Conservation (phyloP, 352 stramenopile genomes). For the Globisporangium paroecandrum region DNA sequence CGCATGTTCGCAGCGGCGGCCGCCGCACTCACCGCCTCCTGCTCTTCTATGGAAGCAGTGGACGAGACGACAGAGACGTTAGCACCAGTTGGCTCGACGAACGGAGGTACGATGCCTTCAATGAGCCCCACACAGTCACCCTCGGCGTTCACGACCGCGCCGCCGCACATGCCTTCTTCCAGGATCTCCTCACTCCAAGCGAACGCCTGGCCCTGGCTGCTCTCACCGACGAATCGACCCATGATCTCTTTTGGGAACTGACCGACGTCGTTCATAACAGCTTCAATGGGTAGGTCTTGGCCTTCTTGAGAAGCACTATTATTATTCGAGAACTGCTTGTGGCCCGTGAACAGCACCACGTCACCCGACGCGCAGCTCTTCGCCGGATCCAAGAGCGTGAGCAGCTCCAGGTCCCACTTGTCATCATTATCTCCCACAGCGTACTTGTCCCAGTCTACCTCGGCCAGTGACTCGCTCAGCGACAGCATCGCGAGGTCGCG, state of each 20-base stretch:
- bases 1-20: conserved; percentile 29
- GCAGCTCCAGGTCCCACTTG: conserved; percentile 33
- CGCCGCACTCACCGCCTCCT: conserved; percentile 26
- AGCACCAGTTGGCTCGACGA: conserved; percentile 13
- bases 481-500: conserved; percentile 62
- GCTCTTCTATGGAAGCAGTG: conserved; percentile 25
- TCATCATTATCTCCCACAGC: neutral
- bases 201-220: conserved; percentile 59
- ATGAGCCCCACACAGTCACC: conserved; percentile 63
- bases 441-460: conserved; percentile 22
- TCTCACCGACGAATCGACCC: conserved; percentile 62
- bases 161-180: conserved; percentile 81
- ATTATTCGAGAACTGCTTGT: conserved; percentile 29
- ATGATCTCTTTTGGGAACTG: conserved; percentile 47
- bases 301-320: conserved; percentile 12
- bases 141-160: conserved; percentile 45
- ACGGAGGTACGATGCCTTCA: conserved; percentile 69
- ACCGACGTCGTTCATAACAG: conserved; percentile 15
- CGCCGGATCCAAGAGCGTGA: conserved; percentile 25
- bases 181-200: conserved; percentile 69
- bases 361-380: conserved; percentile 30
- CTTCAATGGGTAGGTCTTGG: neutral
- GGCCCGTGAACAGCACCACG: conserved; percentile 45
- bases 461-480: conserved; percentile 31
- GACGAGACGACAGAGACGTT: neutral